Base-by-base conservation (phyloP, 768 basidiomycete genomes). In the Suillus americanus region DNA sequence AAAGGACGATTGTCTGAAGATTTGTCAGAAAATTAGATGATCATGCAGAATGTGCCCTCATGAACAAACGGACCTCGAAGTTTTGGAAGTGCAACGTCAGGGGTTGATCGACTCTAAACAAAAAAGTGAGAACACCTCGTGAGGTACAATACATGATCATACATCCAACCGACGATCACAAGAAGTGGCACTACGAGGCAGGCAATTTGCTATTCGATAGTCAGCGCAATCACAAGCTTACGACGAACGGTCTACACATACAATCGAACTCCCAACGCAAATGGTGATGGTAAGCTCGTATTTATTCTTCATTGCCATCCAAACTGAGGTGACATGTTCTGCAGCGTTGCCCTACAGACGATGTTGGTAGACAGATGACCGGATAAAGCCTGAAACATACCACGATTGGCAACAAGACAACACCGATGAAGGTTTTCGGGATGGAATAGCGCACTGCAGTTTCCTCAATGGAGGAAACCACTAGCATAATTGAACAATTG, bases 401-500 rank as follows among this genome's bases (percentile, higher is more conserved):
- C 51, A 96, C 95, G 60, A 97, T 89, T 3, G 95, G 94, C 5
- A 97, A 79, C 37, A 97, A 80, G 68, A 96, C 92, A 16, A 95
- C 75, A 73, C 92, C 92, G 68, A 95, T 94, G 79, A 95, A 95
- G 0, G 87, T 70, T 75, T 92, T 93, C 0, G 93, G 92, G 62
- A 97, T 91, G 62, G 83, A 74, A 75, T 93, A 95, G 46, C 90
- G 83, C 14, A 85, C 80, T 3, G 95, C 93, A 30, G 92, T 93
- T 73, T 96, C 94, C 74, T 97, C 95, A 67, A 97, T 97, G 4
- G 92, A 94, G 3, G 89, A 91, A 43, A 97, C 94, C 75, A 94
- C 92, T 93, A 61, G 0, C 56, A 45, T 30, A 48, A 38, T 5
- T 43, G 18, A 61, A 40, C 37, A 53, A 38, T 5, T 37, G 13